Evolutionary conservation across 257 asterid species (phyloP), one percentile per base, ranked within the genome.

Genomic region (Gentiana dahurica): DNA sequence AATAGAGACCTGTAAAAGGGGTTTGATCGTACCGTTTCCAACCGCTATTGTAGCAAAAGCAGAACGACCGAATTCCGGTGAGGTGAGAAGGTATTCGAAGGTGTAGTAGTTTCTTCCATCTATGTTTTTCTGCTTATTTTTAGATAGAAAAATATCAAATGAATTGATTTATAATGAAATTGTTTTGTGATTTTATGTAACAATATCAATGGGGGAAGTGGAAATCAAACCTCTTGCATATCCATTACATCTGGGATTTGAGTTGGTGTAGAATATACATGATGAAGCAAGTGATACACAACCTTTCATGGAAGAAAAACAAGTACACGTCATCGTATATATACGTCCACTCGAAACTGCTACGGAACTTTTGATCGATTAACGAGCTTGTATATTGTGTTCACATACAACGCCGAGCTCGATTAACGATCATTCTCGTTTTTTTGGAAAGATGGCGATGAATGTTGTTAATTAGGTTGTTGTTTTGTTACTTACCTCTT

Each of bases 1-100:
- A 12, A 9, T 9, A 12, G 10, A 13, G 8, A 49, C 45, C 34
- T 13, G 59, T 45, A 6, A 7, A 8, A 9, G 12, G 11, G 39
- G 5, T 13, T 38, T n/a, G 24, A 2, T 38, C 73, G 10, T 85
- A 86, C 94, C 95, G 51, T 86, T 89, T 65, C 77, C 97, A 53
- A 89, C 77, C 7, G 95, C 89, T 64, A 89, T 81, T 60, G 94
- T 89, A 51, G 94, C 94, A 60, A 86, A 89, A 59, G 97, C 95
- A 36, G 97, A 79, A 56, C 95, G 69, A 39, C 87, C 56, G 68
- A 89, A 89, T 65, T 81, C 83, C 13, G 77, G 78, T 47, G 87
- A 77, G 11, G 92, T 86, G 51, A 86, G 81, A 38, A 75, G 61
- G 57, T 85, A 89, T 62, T 89, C 95, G 9, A 89, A 83, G 2